A percentile compares a stretch with the other conserved stretches of the same genome.
Conservation (phyloP, 2,329 filamentous ascomycete species). For the Macrophomina tecta region DNA sequence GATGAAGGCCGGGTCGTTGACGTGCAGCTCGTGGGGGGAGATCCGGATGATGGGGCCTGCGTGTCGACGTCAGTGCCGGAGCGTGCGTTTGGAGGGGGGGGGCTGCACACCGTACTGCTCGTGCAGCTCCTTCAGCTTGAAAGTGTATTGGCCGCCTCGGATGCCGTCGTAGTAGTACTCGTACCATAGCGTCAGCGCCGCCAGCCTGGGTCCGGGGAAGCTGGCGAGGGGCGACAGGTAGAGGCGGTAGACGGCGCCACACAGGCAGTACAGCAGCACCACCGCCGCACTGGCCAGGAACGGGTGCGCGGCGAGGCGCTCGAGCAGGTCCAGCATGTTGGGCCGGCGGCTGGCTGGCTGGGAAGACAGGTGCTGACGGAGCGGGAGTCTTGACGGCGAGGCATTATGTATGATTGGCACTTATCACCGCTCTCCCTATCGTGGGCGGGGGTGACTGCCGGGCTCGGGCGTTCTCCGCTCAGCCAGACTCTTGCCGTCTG, state of each 20-base stretch:
- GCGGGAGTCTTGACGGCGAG: neutral
- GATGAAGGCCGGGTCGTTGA: slow-evolving; percentile 49
- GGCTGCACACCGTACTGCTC: slow-evolving; percentile 40
- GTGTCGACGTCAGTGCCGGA: neutral
- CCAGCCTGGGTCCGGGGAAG: slow-evolving; percentile 43
- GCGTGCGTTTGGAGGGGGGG: neutral
- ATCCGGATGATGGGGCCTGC: slow-evolving; percentile 51
- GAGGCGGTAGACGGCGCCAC: slow-evolving; percentile 31
- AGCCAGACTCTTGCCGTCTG: neutral
- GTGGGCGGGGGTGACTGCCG: slow-evolving; percentile 13
- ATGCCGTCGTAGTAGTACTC: slow-evolving; percentile 47
- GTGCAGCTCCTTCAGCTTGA: slow-evolving; percentile 45
- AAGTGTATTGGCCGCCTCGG: slow-evolving; percentile 39
- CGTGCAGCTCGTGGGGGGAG: slow-evolving; percentile 51
- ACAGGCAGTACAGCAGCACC: slow-evolving; percentile 32
- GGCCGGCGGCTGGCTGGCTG: neutral
- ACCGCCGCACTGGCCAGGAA: slow-evolving; percentile 10
- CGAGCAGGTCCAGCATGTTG: slow-evolving; percentile 11
- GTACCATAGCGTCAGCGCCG: slow-evolving; percentile 43
- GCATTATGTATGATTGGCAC: slow-evolving; percentile 7
- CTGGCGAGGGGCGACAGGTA: slow-evolving; percentile 38
- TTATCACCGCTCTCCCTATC: neutral
- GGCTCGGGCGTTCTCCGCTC: slow-evolving; percentile 5
- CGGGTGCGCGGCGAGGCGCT: neutral
- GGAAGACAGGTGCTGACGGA: neutral